Percentiles rank a stretch among this genome's conserved stretches.
These are phyloP conservation scores for Saprolegnia diclina DNA, from an alignment of 352 stramenopile genomes.

Conservation along the genomic window DNA sequence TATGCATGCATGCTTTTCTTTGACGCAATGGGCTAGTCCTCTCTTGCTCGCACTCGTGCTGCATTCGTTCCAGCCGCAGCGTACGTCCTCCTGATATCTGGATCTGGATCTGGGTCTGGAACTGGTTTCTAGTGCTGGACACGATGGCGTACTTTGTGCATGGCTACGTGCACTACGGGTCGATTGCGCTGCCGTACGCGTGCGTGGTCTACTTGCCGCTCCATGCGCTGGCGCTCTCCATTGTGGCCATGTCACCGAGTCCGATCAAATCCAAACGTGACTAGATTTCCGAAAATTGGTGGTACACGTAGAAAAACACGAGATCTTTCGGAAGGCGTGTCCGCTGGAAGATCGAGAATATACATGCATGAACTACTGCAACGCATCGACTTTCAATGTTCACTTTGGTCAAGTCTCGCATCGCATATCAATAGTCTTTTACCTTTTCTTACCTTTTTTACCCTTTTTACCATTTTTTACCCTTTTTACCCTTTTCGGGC, in stretches of 20 bases:
- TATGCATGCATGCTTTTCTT: neutral
- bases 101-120: neutral
- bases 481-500: no score
- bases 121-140: slow-evolving; percentile 23
- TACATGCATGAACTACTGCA: no score
- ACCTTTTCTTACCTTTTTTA: no score
- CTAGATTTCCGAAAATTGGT: no score
- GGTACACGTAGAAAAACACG: no score
- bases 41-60: neutral
- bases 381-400: no score
- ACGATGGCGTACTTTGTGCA: slow-evolving; percentile 38
- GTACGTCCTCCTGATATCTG: slow-evolving; percentile 24
- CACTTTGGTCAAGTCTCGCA: no score
- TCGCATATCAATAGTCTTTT: no score
- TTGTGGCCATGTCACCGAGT: slow-evolving; percentile 18
- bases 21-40: neutral
- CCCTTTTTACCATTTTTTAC: no score
- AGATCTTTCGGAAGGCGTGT: no score
- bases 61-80: slow-evolving; percentile 29
- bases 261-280: no score
- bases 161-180: slow-evolving; percentile 47
- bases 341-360: no score
- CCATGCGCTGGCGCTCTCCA: slow-evolving; percentile 53
- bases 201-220: slow-evolving; percentile 63
- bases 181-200: slow-evolving; percentile 58